Percentiles rank a stretch among this genome's conserved stretches.
Evolutionary conservation across 495 filamentous ascomycete species (phyloP).

Genomic region (Lophiotrema nucula): DNA sequence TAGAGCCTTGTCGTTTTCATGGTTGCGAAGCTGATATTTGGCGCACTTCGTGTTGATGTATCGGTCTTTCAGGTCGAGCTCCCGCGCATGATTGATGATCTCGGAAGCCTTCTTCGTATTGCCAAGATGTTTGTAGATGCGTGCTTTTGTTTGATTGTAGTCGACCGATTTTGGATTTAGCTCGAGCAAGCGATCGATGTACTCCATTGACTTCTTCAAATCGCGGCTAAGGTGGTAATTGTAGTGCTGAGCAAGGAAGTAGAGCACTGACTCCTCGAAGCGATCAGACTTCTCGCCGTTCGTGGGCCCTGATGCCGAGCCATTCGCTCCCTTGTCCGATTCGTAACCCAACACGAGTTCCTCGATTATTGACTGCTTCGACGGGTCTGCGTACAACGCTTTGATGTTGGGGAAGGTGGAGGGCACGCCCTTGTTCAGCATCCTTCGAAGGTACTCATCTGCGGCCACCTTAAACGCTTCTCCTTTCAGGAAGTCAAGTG

Average conservation of each 20-base stretch:
- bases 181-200: slow-evolving; percentile 80
- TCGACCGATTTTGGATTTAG: slow-evolving; percentile 77
- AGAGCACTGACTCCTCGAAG: slow-evolving; percentile 74
- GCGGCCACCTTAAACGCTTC: slow-evolving; percentile 78
- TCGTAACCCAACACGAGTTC: slow-evolving; percentile 77
- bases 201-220: slow-evolving; percentile 73
- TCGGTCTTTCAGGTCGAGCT: slow-evolving; percentile 81
- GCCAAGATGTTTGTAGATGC: slow-evolving; percentile 91
- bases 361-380: slow-evolving; percentile 73
- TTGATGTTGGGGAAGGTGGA: slow-evolving; percentile 97
- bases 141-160: slow-evolving; percentile 90
- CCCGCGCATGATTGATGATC: slow-evolving; percentile 83
- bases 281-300: slow-evolving; percentile 56
- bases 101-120: slow-evolving; percentile 76
- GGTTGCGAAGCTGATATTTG: slow-evolving; percentile 93
- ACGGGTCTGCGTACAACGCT: slow-evolving; percentile 72
- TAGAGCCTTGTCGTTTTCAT: slow-evolving; percentile 80
- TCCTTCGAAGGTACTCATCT: slow-evolving; percentile 75
- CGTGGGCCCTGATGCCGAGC: slow-evolving; percentile 47
- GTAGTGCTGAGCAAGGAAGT: slow-evolving; percentile 96
- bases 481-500: slow-evolving; percentile 85
- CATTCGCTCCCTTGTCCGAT: slow-evolving; percentile 46
- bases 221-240: slow-evolving; percentile 87
- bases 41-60: slow-evolving; percentile 98
- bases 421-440: slow-evolving; percentile 94